These are phyloP conservation scores for Lepiota subincarnata DNA, from an alignment of 768 basidiomycete genomes.

Conservation along the genomic window DNA sequence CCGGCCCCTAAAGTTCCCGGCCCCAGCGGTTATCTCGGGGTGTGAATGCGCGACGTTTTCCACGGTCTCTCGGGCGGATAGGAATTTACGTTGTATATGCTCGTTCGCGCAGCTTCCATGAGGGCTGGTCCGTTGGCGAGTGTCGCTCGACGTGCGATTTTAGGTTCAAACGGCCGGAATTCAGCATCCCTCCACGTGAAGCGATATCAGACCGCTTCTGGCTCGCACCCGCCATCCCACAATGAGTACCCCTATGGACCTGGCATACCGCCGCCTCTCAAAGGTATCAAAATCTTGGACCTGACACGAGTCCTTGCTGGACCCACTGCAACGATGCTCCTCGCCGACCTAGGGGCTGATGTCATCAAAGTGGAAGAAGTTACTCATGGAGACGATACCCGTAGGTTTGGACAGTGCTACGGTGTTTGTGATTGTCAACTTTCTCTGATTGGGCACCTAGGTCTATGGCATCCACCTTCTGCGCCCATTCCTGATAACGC, in stretches of 20 bases:
- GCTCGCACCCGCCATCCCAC: conserved; percentile 2
- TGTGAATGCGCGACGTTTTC: background rate
- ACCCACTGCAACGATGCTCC: conserved; percentile 86
- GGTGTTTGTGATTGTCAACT: background rate
- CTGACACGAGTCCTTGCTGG: conserved; percentile 90
- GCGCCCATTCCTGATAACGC: conserved; percentile 45
- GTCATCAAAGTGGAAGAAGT: conserved; percentile 90
- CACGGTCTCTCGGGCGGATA: conserved; percentile 1
- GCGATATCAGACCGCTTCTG: conserved; percentile 5
- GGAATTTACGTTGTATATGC: background rate
- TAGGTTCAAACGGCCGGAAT: background rate
- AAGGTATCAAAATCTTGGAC: conserved; percentile 81
- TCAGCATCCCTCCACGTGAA: background rate
- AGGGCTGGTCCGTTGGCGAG: background rate
- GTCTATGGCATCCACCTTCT: conserved; percentile 63
- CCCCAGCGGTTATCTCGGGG: background rate
- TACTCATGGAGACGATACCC: conserved; percentile 83
- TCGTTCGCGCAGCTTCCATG: background rate
- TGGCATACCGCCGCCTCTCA: conserved; percentile 75
- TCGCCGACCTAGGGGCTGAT: conserved; percentile 91
- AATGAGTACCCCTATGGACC: conserved; percentile 27
- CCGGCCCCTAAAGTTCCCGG: background rate
- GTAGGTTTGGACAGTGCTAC: conserved; percentile 34
- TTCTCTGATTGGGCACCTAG: conserved; percentile 28
- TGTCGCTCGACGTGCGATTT: background rate